Evolutionary conservation across 257 asterid species (phyloP).

Genomic region (Agastache rugosa): DNA sequence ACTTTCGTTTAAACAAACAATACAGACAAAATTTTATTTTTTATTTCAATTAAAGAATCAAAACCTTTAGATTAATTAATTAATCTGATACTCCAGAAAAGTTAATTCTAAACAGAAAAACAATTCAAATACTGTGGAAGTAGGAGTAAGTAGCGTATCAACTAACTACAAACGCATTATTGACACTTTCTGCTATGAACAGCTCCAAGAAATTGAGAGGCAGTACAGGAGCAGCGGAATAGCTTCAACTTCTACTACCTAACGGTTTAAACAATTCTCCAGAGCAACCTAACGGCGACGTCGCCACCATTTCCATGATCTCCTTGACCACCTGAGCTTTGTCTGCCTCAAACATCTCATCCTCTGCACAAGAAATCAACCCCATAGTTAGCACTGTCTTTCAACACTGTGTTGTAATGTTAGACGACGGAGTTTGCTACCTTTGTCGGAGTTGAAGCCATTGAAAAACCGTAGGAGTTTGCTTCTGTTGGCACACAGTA

Average conservation of each 20-base stretch:
- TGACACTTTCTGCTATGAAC: slow-evolving; percentile 20
- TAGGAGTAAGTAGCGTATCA: slow-evolving; percentile 17
- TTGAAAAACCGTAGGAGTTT: slow-evolving; percentile 74
- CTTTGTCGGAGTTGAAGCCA: slow-evolving; percentile 68
- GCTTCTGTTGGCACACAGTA: slow-evolving; percentile 70
- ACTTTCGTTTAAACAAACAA: neutral
- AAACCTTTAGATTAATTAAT: neutral
- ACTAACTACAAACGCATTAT: slow-evolving; percentile 19
- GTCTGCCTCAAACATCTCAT: slow-evolving; percentile 81
- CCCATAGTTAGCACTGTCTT: neutral
- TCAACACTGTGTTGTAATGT: neutral
- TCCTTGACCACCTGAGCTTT: slow-evolving; percentile 75
- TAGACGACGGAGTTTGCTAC: slow-evolving; percentile 37
- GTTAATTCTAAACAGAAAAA: neutral
- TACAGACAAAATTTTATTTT: neutral
- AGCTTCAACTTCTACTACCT: slow-evolving; percentile 34
- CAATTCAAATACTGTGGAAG: slow-evolving; percentile 2
- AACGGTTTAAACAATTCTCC: slow-evolving; percentile 56
- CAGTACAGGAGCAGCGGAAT: slow-evolving; percentile 3
- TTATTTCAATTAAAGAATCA: neutral
- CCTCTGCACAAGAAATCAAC: slow-evolving; percentile 56
- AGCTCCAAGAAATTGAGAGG: slow-evolving; percentile 11
- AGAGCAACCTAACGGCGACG: slow-evolving; percentile 45
- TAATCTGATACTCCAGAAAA: neutral
- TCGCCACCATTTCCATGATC: slow-evolving; percentile 61